Base-by-base conservation (phyloP, 495 filamentous ascomycete genomes). In the Aspergillus diversus region DNA sequence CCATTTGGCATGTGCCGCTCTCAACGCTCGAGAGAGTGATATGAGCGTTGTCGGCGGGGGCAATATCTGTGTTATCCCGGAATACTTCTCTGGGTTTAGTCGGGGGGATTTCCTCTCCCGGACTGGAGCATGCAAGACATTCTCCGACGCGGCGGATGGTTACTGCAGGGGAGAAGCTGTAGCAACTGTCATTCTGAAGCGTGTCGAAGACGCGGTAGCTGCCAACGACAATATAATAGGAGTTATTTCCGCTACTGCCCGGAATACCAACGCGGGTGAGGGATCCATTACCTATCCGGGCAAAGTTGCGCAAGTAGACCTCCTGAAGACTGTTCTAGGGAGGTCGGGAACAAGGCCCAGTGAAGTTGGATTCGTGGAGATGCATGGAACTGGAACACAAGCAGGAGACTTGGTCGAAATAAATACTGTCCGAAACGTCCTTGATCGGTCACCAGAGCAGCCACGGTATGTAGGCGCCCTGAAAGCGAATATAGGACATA, bases 311-410 rank as follows among this genome's bases (percentile, higher is more conserved):
- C 84, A 86, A 67, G 73, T 75, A 33, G 72, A 73, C 35, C 65
- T 84, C 0, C 79, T 77, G 61, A 72, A 74, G 55, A 66, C 67
- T 33, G 78, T 86, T 4, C 64, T 86, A 43, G 65, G 70, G 27
- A 69, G 75, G 33, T 77, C 76, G 42, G 79, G 71, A 33, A 69
- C 85, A 17, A 69, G 79, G 61, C 77, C 83, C 0, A 61, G 74
- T 32, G 76, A 82, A 43, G 72, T 87, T 55, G 71, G 72, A 55
- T 81, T 82, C 65, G 78, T 86, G 6, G 84, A 86, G 67, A 73
- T 80, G 67, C 78, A 81, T 42, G 76, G 77, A n/a, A 81, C 77
- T 7, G 77, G 78, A 8, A 81, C 77, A 7, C 75, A 78, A 51
- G 71, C 69, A 15, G 78, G 78, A 8, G 77, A 81, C 57, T 37